Conservation (phyloP, 352 stramenopile species). For the Globisporangium cystogenes region DNA sequence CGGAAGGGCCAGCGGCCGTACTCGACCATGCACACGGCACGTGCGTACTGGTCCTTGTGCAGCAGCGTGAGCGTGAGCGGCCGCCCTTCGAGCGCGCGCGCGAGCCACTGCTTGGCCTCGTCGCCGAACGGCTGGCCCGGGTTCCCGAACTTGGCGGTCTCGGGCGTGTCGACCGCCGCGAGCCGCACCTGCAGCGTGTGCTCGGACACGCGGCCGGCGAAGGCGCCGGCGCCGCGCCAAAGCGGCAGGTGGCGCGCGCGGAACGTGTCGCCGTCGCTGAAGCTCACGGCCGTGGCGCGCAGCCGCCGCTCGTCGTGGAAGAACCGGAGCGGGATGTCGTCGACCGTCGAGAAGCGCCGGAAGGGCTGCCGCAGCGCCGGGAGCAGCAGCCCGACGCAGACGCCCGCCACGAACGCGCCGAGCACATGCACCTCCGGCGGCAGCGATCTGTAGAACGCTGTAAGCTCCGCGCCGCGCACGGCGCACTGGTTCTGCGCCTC, state of each 20-base stretch:
- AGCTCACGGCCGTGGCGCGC: constrained; percentile 38
- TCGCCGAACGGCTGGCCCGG: constrained; percentile 69
- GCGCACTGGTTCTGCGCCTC: constrained; percentile 10
- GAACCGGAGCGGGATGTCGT: constrained; percentile 66
- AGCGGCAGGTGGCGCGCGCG: constrained; percentile 64
- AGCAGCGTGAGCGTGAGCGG: constrained; percentile 73
- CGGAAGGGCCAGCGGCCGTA: constrained; percentile 77
- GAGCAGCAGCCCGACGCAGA: constrained; percentile 51
- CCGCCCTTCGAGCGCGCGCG: constrained; percentile 31
- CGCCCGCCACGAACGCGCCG: constrained; percentile 43
- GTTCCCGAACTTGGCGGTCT: constrained; percentile 84
- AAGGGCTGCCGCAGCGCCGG: constrained; percentile 58
- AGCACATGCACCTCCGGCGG: constrained; percentile 32
- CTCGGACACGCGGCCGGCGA: constrained; percentile 59
- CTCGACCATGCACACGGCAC: constrained; percentile 77
- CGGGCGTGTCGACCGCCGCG: constrained; percentile 76
- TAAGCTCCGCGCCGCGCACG: constrained; percentile 2
- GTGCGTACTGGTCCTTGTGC: constrained; percentile 82
- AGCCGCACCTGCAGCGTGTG: constrained; percentile 84
- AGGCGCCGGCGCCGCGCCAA: constrained; percentile 29
- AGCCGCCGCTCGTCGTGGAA: constrained; percentile 65
- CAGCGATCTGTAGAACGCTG: constrained; percentile 23
- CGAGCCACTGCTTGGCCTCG: constrained; percentile 73
- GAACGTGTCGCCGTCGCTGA: constrained; percentile 84
- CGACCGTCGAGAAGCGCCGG: constrained; percentile 65